Base-by-base conservation (phyloP, 2,329 filamentous ascomycete species). In the Ophiostoma triangulosporum region DNA sequence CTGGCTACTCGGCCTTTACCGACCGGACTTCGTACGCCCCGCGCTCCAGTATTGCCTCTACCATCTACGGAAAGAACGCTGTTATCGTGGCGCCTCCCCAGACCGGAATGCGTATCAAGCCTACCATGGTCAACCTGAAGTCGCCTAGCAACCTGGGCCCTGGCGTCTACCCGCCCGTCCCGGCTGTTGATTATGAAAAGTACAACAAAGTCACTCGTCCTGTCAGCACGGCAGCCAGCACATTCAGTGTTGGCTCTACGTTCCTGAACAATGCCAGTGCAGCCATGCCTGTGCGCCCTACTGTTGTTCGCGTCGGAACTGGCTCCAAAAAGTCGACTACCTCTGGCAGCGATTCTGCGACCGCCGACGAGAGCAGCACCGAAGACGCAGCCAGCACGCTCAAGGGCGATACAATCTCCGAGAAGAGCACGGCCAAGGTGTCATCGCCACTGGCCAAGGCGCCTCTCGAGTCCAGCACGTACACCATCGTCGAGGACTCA, bases 61-160 rank as follows among this genome's bases (percentile, higher is more conserved):
- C 91, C 20, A 88, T 95, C 52, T 97, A 96, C 65, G 86, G 88
- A 60, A 91, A 90, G 70, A 88, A 94, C 63, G 89, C 88, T 15
- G 81, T 95, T 51, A 80, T 95, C 35, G 61, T 89, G 75, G 64
- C 86, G 73, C 84, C 90, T 1, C 88, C 89, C 0, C 88, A 93
- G 63, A 93, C 89, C 51, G 86, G 88, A 55, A 86, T 91, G 64
- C 81, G 89, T 57, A 86, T 86, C 59, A 94, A 93, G 69, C 88
- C 93, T 9, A 90, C 88, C 33, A 84, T 97, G 64, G 89, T 98
- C 65, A 95, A 88, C 62, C 89, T 98, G 59, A 93, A 88, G 68
- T 85, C 86, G 6, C 74, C 69, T 54, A 75, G 73, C 54, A 52
- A 52, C 20, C 52, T 56, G 3, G 80, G 73, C 52, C 80, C 71